These are phyloP conservation scores for Neurospora crassa DNA, from an alignment of 2,329 filamentous ascomycete genomes.

Conservation along the genomic window DNA sequence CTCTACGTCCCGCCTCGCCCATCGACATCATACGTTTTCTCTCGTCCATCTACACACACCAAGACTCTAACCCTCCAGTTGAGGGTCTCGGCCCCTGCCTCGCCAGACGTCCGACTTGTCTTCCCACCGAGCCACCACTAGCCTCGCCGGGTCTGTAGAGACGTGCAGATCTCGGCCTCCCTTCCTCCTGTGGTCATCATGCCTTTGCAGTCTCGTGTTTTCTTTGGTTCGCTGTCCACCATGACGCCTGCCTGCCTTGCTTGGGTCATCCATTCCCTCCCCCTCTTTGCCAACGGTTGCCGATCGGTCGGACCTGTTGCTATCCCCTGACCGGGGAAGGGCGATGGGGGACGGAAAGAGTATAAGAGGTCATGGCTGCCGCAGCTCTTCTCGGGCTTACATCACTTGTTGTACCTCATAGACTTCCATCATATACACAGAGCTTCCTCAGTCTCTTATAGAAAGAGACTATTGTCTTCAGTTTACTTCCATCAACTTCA, in stretches of 20 bases:
- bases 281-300: neutral
- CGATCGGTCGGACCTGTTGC: neutral
- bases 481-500: neutral
- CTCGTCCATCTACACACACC: neutral
- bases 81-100: neutral
- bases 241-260: neutral
- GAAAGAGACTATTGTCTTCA: constrained; percentile 5
- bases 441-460: neutral
- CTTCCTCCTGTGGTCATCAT: neutral
- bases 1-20: neutral
- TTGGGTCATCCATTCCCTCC: neutral
- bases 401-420: neutral
- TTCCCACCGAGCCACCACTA: neutral
- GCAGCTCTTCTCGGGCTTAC: neutral
- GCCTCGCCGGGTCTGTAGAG: neutral
- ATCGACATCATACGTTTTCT: constrained; percentile 4
- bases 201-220: neutral
- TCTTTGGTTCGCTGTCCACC: neutral
- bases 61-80: neutral
- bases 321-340: neutral
- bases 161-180: neutral
- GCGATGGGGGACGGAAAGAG: neutral
- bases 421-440: neutral
- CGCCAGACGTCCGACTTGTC: constrained; percentile 1
- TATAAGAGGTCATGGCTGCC: neutral